Conservation (phyloP, 768 basidiomycete species). For the Auricularia sp. region DNA sequence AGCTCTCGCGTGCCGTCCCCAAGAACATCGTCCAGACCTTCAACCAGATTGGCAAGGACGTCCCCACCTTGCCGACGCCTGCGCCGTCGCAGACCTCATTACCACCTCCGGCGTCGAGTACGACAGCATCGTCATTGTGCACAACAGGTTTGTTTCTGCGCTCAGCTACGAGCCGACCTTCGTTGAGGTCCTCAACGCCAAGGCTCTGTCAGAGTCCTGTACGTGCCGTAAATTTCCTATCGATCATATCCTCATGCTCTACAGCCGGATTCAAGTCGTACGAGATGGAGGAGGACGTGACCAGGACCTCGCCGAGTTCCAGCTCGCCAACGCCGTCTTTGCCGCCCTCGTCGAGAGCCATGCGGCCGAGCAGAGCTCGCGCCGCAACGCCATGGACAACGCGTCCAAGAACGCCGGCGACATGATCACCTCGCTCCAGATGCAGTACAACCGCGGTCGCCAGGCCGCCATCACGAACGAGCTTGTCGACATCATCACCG, state of each 20-base stretch:
- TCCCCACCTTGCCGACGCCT: constrained; percentile 94
- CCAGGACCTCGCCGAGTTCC: constrained; percentile 90
- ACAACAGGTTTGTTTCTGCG: constrained; percentile 83
- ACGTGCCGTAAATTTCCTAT: background rate
- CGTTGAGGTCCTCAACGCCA: constrained; percentile 73
- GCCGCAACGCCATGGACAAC: constrained; percentile 99
- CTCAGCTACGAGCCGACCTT: constrained; percentile 78
- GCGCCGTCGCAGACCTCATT: constrained; percentile 87
- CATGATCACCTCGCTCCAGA: constrained; percentile 80
- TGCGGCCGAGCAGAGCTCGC: constrained; percentile 88
- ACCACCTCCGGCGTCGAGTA: constrained; percentile 75
- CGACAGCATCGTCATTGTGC: constrained; percentile 71
- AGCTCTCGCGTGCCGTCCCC: constrained; percentile 60
- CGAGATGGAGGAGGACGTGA: constrained; percentile 95
- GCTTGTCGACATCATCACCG: constrained; percentile 85
- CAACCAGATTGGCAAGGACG: constrained; percentile 96
- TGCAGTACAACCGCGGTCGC: constrained; percentile 98
- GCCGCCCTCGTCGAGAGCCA: constrained; percentile 90
- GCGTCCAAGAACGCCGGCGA: constrained; percentile 96
- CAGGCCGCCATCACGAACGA: constrained; percentile 97
- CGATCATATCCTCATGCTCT: background rate
- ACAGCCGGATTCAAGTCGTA: constrained; percentile 86
- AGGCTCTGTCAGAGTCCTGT: constrained; percentile 74
- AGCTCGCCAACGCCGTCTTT: constrained; percentile 92
- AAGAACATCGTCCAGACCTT: constrained; percentile 74